Conservation (phyloP, 129 eudicot genomes). For the Pseudognaphalium luteoalbum region DNA sequence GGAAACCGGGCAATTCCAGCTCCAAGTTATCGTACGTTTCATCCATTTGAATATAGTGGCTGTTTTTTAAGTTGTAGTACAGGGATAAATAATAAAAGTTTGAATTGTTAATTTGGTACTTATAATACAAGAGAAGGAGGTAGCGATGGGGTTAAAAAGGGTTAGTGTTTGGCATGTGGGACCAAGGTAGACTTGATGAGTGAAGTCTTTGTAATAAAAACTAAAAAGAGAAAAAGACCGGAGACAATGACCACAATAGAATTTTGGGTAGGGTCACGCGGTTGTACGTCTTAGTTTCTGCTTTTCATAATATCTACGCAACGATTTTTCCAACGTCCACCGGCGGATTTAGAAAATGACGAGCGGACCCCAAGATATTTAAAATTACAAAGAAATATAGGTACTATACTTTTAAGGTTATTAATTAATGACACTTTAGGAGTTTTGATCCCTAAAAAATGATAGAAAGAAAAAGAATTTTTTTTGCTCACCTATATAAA, state of each 20-base stretch:
- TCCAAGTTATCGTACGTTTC: conserved; percentile 23
- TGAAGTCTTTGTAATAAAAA: conserved; percentile 25
- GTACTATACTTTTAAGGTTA: too few relatives aligned
- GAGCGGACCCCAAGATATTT: too few relatives aligned
- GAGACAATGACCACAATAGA: not conserved
- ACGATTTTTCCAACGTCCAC: conserved; percentile 4
- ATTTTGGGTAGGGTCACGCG: conserved; percentile 36
- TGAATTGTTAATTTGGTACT: not conserved
- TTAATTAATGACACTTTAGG: too few relatives aligned
- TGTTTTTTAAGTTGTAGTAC: conserved; percentile 5
- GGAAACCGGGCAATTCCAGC: conserved; percentile 71
- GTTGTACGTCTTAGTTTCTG: not conserved
- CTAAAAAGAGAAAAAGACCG: conserved; percentile 12
- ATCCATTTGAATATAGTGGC: conserved; percentile 31
- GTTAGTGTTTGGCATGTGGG: conserved; percentile 30
- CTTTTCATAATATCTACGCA: conserved; percentile 22
- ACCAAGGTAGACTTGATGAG: not conserved
- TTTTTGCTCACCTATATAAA: too few relatives aligned
- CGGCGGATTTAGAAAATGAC: too few relatives aligned
- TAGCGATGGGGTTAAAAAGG: not conserved
- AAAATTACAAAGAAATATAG: too few relatives aligned
- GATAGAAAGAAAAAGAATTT: too few relatives aligned
- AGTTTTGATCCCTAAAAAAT: too few relatives aligned
- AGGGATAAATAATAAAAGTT: not conserved
- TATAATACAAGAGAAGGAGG: conserved; percentile 5